Evolutionary conservation across 345 rosid genomes (phyloP), one percentile per base, ranked within the genome.

Genomic region (Syzygium grande): DNA sequence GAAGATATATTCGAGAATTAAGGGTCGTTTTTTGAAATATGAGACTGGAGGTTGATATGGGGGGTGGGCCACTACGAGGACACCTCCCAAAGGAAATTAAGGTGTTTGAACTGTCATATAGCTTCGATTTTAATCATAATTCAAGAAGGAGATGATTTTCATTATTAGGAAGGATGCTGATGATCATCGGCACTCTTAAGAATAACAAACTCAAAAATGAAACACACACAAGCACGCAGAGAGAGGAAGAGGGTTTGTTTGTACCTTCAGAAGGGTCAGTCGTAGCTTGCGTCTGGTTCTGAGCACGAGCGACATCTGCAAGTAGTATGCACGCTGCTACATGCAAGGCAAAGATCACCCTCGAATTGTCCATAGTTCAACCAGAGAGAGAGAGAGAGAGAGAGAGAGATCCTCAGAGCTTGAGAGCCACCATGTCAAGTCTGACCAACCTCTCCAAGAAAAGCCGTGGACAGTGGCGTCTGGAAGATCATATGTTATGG

Each of bases 201-300:
- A 17, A 30, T 4, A 21, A 19, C 6, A 34, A 30, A 34, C 46
- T 34, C 25, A 9, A 68, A 68, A 68, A 68, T 17, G 46, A 68
- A 55, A 68, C 13, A 4, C 61, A 9, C 12, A 19, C 25, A 4
- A 10, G 23, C 79, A 21, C 11, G 21, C 22, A 34, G 1, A 68
- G 79, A 21, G 25, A 68, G 41, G 25, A 34, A 41, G 4, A 21
- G 79, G 25, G 79, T 27, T 10, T 38, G 46, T 9, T 9, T 23
- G 84, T 27, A 87, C 88, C 88, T 87, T 87, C 88, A 25, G 88
- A 78, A 87, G 88, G 85, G 27, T 73, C 68, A 0, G 84, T 49
- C 29, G 73, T 77, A 53, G 85, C 52, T 73, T 73, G 88, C 9
- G 77, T 79, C 34, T 87, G 88, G 58, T 87, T 87, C 29, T 87